Evolutionary conservation across 192 early-diverging fungal species (phyloP), one percentile per base, ranked within the genome.

Genomic region (Podila epicladia): DNA sequence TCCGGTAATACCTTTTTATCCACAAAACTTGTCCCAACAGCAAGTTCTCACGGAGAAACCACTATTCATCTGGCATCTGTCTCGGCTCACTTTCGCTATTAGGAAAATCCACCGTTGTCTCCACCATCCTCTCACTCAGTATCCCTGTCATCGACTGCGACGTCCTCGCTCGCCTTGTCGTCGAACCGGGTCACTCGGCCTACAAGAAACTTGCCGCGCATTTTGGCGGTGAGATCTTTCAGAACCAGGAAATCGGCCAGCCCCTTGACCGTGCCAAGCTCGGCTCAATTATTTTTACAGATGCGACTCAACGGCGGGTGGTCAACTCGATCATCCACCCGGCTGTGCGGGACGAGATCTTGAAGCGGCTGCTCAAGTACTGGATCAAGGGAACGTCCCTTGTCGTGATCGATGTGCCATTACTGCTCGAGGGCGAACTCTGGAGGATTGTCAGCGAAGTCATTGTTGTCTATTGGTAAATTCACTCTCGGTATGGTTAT

Each of bases 131-230:
- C 13, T 82, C 88, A 4, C 73, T 73, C 29, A 82, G 74, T 2
- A 80, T 95, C 22, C 93, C 97, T 8, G 85, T 99, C 51, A 90
- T 99, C 32, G 98, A 99, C 71, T 95, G 95, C 19, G 98, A 98
- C 82, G 69, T 88, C 17, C 92, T 99, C 64, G 98, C 98, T 2
- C 91, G 94, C 12, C 74, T 97, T 31, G 87, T 98, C 17, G 94
- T 99, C 31, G 86, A 88, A 57, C 95, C 95, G 0, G 92, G 93
- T 11, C 85, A 88, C 38, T 85, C 88, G 9, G 93, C 92, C 15
- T 94, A 94, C 82, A 82, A 88, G 29, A 73, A 87, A 24, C 91
- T 98, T 45, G 85, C 97, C 15, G 65, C 87, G 19, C 84, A 91
- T 38, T 98, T 99, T 82, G 97, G 97, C 8, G 65, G 72, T 9